phyloP scores from a whole-genome alignment of 1,139 yeast genomes.

The Yamadazyma aaseri region DNA sequence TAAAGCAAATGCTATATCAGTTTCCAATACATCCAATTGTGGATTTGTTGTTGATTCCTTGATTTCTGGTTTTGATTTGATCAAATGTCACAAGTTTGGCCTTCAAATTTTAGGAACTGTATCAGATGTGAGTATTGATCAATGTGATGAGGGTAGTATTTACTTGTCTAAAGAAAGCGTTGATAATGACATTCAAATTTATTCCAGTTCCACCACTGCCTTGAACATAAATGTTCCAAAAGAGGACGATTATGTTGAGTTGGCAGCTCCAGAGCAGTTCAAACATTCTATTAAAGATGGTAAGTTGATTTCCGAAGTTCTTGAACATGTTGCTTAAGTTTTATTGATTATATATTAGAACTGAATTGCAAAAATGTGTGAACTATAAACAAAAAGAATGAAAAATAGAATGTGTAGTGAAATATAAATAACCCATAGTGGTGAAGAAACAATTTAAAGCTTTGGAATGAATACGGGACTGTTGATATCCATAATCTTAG shows the following conservation, averaged over 20 bases:
- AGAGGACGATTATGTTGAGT: conserved; percentile 63
- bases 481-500: too few species aligned
- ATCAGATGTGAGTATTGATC: conserved; percentile 84
- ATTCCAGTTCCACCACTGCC: conserved; percentile 81
- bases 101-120: conserved; percentile 77
- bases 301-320: conserved; percentile 42
- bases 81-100: conserved; percentile 79
- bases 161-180: conserved; percentile 73
- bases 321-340: conserved; percentile 45
- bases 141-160: conserved; percentile 80
- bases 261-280: conserved; percentile 87
- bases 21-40: conserved; percentile 68
- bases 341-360: conserved; percentile 1
- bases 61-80: conserved; percentile 85
- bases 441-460: too few species aligned
- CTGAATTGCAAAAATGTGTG: neutral
- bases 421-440: neutral
- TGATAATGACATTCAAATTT: conserved; percentile 61
- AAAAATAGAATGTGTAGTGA: neutral
- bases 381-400: too few species aligned
- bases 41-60: conserved; percentile 82
- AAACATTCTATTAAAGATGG: conserved; percentile 53
- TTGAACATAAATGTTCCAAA: conserved; percentile 79
- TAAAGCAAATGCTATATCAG: conserved; percentile 83
- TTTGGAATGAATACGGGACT: neutral